A percentile compares a stretch with the other conserved stretches of the same genome.
Conservation (phyloP, 2,329 filamentous ascomycete genomes). For the Cordyceps pruinosa region DNA sequence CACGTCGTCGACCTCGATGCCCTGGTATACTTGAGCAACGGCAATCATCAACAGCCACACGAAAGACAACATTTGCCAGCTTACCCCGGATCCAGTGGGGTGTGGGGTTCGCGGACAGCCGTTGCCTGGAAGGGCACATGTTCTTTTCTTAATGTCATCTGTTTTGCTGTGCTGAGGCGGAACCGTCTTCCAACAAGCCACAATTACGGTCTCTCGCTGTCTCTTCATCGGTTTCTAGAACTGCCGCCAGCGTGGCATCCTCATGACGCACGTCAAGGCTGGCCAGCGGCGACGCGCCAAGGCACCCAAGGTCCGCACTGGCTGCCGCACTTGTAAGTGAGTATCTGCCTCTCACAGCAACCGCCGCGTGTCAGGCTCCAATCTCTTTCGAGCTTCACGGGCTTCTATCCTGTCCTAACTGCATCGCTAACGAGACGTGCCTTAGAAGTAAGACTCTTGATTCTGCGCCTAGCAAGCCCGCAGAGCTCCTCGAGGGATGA, state of each 20-base stretch:
- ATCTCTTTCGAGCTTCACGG: neutral
- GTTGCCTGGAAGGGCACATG: neutral
- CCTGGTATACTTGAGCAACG: neutral
- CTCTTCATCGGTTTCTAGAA: neutral
- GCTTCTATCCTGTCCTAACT: neutral
- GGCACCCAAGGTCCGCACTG: slow-evolving; percentile 13
- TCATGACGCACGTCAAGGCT: slow-evolving; percentile 14
- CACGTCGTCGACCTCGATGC: no score
- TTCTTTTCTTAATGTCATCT: no score
- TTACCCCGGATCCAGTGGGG: neutral
- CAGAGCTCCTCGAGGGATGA: neutral
- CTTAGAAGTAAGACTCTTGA: neutral
- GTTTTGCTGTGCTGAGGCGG: no score
- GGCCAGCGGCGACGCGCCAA: slow-evolving; percentile 13
- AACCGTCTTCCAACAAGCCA: neutral
- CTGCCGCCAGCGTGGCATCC: neutral
- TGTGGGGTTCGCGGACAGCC: neutral
- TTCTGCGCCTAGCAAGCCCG: neutral
- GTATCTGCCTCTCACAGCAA: neutral
- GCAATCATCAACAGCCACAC: neutral
- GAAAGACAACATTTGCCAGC: neutral
- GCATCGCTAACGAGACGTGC: neutral
- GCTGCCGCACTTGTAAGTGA: slow-evolving; percentile 14
- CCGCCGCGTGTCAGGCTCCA: neutral
- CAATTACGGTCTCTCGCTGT: no score